Conservation (phyloP, 352 stramenopile species). For the Phytophthora citrophthora region DNA sequence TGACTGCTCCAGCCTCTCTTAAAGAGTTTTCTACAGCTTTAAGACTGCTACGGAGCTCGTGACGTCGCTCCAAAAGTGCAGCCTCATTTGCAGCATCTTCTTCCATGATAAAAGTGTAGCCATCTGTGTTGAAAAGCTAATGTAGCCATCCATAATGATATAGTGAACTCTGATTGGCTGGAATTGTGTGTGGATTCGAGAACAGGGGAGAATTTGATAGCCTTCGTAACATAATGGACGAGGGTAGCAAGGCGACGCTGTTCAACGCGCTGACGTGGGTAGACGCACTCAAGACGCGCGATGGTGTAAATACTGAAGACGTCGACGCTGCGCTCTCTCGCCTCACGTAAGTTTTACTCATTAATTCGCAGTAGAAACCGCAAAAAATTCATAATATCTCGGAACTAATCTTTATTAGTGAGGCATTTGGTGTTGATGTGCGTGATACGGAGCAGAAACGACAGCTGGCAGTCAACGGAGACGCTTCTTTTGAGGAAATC, state of each 20-base stretch:
- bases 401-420: slow-evolving; percentile 39
- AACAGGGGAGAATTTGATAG: slow-evolving; percentile 22
- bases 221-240: slow-evolving; percentile 37
- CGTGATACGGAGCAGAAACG: slow-evolving; percentile 63
- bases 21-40: slow-evolving; percentile 47
- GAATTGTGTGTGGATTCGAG: slow-evolving; percentile 6
- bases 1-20: slow-evolving; percentile 52
- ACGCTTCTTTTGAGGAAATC: slow-evolving; percentile 67
- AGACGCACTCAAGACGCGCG: slow-evolving; percentile 65
- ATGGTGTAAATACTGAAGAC: slow-evolving; percentile 60
- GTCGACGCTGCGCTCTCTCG: slow-evolving; percentile 73
- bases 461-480: slow-evolving; percentile 48
- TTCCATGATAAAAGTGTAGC: slow-evolving; percentile 19
- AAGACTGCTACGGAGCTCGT: slow-evolving; percentile 48
- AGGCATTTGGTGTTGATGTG: slow-evolving; percentile 73
- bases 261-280: slow-evolving; percentile 82
- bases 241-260: slow-evolving; percentile 52
- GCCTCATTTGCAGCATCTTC: slow-evolving; percentile 30
- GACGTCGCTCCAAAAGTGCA: slow-evolving; percentile 44
- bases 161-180: not conserved
- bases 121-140: not conserved
- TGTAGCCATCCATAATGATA: not conserved
- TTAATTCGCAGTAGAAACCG: slow-evolving; percentile 37
- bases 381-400: not conserved
- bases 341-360: slow-evolving; percentile 40